Evolutionary conservation across 2,329 filamentous ascomycete species (phyloP), one percentile per base, ranked within the genome.

Genomic region (Aureobasidium sp.): DNA sequence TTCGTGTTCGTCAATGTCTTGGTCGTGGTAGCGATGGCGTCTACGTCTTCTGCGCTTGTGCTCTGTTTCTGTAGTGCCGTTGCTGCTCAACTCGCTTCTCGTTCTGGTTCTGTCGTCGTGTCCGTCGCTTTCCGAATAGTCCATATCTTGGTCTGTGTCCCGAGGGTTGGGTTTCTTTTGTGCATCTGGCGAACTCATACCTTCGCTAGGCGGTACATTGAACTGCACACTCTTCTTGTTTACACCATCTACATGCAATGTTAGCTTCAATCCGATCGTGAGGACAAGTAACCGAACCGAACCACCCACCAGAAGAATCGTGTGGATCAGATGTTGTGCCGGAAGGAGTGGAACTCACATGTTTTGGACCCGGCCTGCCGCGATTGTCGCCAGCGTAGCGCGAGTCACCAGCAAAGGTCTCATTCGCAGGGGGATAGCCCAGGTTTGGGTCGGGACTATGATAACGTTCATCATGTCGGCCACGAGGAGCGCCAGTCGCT

Each of bases 261-360:
- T 61, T 27, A 62, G 60, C 55, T 14, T 27, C 5, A 20, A n/a
- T 60, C n/a, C 1, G 12, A 36, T 2, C 7, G 11, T 27, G 31
- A 52, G 20, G 12, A 36, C 25, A 29, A 36, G 25, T 36, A 34
- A 27, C 51, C 27, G 22, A 49, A 51, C 45, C 63, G 44, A 61
- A 56, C 53, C 56, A 64, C 63, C 58, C 64, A 64, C 65, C 63
- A 52, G 64, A 52, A 61, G 59, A 47, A 45, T 63, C 64, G 55
- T 65, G 68, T 74, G 72, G 69, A 52, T 55, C 71, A 74, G 73
- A 73, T 69, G 67, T 67, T 65, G 70, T 66, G 66, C 72, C 71
- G 67, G 71, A 68, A 64, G 67, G 69, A 64, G 65, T 66, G 73
- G 74, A 74, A 81, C 79, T 80, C 78, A 81, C 79, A 79, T 80